Base-by-base conservation (phyloP, 1,284 basidiomycete genomes). In the Rhodotorula sp. region DNA sequence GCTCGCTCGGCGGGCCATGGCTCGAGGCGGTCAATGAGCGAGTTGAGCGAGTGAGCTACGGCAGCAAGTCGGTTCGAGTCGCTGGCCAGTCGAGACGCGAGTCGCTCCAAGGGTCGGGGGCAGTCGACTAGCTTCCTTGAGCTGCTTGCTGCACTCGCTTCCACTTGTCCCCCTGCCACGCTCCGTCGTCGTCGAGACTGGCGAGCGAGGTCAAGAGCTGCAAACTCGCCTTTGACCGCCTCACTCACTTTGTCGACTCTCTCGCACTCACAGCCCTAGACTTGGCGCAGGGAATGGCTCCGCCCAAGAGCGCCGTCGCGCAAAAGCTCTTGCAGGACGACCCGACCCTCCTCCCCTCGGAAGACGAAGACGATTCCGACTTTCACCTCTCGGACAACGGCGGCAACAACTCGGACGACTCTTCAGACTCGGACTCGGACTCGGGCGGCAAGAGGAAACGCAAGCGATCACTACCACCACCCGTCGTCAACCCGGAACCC, bases 291-390 rank as follows among this genome's bases (percentile, higher is more conserved):
- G 29, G 16, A 12, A 72, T 72, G 70, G 70, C 70, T 7, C 70
- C 70, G 6, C 70, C 70, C 1, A 56, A 57, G 8, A 62, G 67
- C 3, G 21, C 26, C 3, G 64, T 57, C 0, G 54, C 67, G 18
- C 64, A 78, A 34, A 69, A 71, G 49, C 43, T 67, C 20, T 23
- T 61, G 20, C 23, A 59, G 21, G 69, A 69, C 39, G 70, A 71
- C 65, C 65, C 70, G 23, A 52, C 62, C 51, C 59, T 74, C 23
- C 59, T 74, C 8, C 70, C 73, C 18, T 71, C 69, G 8, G 72
- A 74, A n/a, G 65, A 67, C 61, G 72, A 74, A 15, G 67, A 71
- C 46, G 72, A 74, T 58, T 47, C 51, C 23, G 70, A 71, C 60
- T 71, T 68, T 31, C 49, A n/a, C n/a, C 64, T 72, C 58, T 23